Evolutionary conservation across 2,329 filamentous ascomycete genomes (phyloP), one percentile per base, ranked within the genome.

Genomic region (Tolypocladium cylindrosporum): DNA sequence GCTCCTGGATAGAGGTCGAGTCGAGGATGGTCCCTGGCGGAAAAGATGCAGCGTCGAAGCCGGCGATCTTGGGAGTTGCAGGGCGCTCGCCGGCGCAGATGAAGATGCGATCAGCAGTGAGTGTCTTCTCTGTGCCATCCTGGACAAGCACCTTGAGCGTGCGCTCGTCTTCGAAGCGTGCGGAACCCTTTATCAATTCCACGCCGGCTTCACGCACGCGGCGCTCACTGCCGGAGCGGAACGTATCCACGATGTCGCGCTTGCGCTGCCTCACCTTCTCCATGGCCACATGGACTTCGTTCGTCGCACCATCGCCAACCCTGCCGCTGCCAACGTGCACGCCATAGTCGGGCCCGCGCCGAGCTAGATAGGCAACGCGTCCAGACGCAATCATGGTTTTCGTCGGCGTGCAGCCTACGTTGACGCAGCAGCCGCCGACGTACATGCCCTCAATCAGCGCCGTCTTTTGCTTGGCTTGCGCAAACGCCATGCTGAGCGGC

Each of bases 341-440:
- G 10, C 80, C 80, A 63, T 79, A 82, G 42, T 79, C 74, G 3
- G 61, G 63, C 0, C 70, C 74, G 2, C 78, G 69, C 2, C 69
- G 64, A 1, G 74, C 66, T 11, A 80, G 60, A 62, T 82, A 76
- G 2, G 79, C 79, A 3, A 75, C 73, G 4, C 78, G 70, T 1
- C 78, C 80, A 24, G 76, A 79, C 3, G 80, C 75, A 54, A 83
- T 77, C 74, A 83, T 77, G 10, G 80, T 82, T 65, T 83, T 83
- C 24, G 80, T 82, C 0, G 80, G 80, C 13, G 80, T 82, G 62
- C 80, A 83, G 5, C 80, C 80, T 60, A 79, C 78, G 58, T 82
- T 82, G 57, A 82, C 69, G 61, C 79, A 82, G 58, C 76, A 79
- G 13, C 79, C 80, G n/a, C 77, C 79, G 2, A 83, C 69, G 56